These are phyloP conservation scores for Rhamnella rubrinervis DNA, from an alignment of 331 rosid genomes.

Conservation along the genomic window DNA sequence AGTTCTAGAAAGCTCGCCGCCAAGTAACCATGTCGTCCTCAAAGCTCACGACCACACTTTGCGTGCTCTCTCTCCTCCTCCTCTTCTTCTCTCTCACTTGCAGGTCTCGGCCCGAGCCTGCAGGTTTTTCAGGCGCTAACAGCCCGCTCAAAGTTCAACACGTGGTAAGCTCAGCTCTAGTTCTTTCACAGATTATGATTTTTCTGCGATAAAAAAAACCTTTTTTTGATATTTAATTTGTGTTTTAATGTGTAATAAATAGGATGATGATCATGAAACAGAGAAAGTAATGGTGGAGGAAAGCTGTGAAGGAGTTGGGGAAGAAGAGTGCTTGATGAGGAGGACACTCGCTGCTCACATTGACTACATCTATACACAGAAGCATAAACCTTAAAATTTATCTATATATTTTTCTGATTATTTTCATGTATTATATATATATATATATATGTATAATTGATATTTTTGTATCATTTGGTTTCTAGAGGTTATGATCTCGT, in stretches of 20 bases:
- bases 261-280: conserved; percentile 40
- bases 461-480: neutral
- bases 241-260: conserved; percentile 5
- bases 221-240: neutral
- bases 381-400: conserved; percentile 48
- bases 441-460: too few species aligned
- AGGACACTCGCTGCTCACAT: conserved; percentile 85
- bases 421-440: neutral
- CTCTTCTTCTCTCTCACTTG: conserved; percentile 34
- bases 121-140: conserved; percentile 17
- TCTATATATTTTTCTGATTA: neutral
- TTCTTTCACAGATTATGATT: conserved; percentile 4
- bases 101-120: conserved; percentile 28
- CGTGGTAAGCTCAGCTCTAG: conserved; percentile 25
- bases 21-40: conserved; percentile 30
- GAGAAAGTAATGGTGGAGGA: conserved; percentile 40
- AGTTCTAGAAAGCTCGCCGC: neutral
- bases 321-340: conserved; percentile 82
- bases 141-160: conserved; percentile 22
- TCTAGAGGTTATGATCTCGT: too few species aligned
- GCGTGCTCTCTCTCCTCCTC: conserved; percentile 33
- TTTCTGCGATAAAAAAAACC: neutral
- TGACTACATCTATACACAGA: conserved; percentile 86
- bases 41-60: conserved; percentile 32
- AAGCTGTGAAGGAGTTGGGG: conserved; percentile 53